Evolutionary conservation across 495 filamentous ascomycete species (phyloP), one percentile per base, ranked within the genome.

Genomic region (Penicillium pancosmium): DNA sequence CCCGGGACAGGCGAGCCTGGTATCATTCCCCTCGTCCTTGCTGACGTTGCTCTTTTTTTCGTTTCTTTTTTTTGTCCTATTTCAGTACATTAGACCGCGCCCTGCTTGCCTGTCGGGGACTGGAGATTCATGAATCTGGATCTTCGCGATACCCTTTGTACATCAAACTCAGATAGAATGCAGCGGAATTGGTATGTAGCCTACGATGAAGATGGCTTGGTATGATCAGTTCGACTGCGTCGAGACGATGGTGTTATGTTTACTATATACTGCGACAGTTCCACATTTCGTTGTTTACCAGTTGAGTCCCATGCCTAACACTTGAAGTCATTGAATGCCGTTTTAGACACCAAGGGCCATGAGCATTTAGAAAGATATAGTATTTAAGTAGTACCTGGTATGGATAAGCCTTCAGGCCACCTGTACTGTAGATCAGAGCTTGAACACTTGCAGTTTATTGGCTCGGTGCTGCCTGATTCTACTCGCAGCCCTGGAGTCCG

Each of bases 131-230:
- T 58, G 62, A 27, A 57, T 66, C 65, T 31, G 27, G 27, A 31
- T 31, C 36, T 66, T 66, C 59, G 54, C 56, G 65, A 66, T 70
- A 66, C 66, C 63, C 63, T 57, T 62, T 70, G 65, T 70, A 70
- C 65, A 70, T 70, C 68, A 67, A 64, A 63, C 51, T 55, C 60
- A 65, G 63, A 70, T 70, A 70, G 66, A 70, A 56, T 66, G 62
- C 61, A 61, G 64, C 49, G 52, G 57, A 67, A 59, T 56, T 52
- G 59, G 52, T 56, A 52, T 53, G 62, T 64, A 58, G 59, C 57
- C 49, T 65, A 53, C 36, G 57, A 44, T n/a, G 15, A 35, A 56
- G 62, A 52, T 63, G 50, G 51, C 57, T 57, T 40, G 57, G 48
- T 58, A 54, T 50, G 57, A 55, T 55, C 18, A 36, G 27, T 44